phyloP scores from a whole-genome alignment of 257 asterid species.

The Ilex asprella region DNA sequence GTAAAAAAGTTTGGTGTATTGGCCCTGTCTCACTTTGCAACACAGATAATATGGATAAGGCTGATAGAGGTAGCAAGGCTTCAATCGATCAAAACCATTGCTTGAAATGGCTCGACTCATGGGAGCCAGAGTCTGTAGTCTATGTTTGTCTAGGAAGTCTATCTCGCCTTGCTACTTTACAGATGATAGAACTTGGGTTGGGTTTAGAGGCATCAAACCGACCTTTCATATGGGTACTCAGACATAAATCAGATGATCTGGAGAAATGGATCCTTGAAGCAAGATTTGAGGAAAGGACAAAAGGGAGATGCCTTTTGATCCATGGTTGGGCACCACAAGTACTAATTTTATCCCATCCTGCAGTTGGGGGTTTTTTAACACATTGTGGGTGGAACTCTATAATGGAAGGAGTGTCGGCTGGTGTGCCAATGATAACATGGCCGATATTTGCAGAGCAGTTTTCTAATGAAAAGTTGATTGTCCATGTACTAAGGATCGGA shows the following conservation, averaged over 20 bases:
- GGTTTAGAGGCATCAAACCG: conserved; percentile 34
- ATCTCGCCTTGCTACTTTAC: conserved; percentile 21
- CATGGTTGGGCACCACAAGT: conserved; percentile 50
- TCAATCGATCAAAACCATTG: conserved; percentile 5
- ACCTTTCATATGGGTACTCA: conserved; percentile 29
- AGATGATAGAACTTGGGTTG: conserved; percentile 38
- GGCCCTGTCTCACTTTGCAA: conserved; percentile 15
- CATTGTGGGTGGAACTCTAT: conserved; percentile 36
- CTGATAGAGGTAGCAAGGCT: too few relatives aligned
- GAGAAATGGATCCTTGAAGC: conserved; percentile 14
- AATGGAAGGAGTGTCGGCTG: conserved; percentile 18
- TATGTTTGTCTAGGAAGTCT: conserved; percentile 49
- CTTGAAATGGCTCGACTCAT: conserved; percentile 36
- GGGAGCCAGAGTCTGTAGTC: conserved; percentile 25
- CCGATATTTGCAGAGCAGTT: conserved; percentile 39
- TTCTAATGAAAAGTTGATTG: conserved; percentile 25
- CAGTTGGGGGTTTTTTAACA: conserved; percentile 31
- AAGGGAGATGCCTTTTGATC: conserved; percentile 19
- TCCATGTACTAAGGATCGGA: conserved; percentile 24
- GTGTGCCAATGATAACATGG: conserved; percentile 32
- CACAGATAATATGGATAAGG: conserved; percentile 1
- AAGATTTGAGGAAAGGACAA: conserved; percentile 18
- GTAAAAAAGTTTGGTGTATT: conserved; percentile 32
- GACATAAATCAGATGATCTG: conserved; percentile 10
- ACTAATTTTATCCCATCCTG: conserved; percentile 18